A percentile compares a stretch with the other conserved stretches of the same genome.
phyloP scores from a whole-genome alignment of 2,329 filamentous ascomycete species.

The Gaeumannomyces tritici region DNA sequence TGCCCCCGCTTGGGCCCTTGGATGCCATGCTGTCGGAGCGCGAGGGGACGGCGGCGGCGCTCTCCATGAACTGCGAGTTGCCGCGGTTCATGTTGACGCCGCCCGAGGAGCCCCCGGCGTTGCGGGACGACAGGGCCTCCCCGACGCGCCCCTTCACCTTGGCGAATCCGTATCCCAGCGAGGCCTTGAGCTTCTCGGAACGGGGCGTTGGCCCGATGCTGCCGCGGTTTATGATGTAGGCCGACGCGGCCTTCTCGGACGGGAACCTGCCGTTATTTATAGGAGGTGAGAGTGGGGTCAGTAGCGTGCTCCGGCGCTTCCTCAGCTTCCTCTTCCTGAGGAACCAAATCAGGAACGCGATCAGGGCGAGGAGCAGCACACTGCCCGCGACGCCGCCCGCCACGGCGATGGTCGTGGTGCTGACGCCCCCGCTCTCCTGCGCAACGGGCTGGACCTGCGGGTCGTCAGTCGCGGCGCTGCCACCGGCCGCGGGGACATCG shows the following conservation, averaged over 20 bases:
- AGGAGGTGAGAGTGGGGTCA: slow-evolving; percentile 34
- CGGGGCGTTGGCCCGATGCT: slow-evolving; percentile 40
- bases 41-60: slow-evolving; percentile 11
- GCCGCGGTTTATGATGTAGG: slow-evolving; percentile 32
- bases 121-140: slow-evolving; percentile 17
- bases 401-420: slow-evolving; percentile 30
- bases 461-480: slow-evolving; percentile 8
- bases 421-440: slow-evolving; percentile 12
- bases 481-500: slow-evolving; percentile 4
- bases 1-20: slow-evolving; percentile 18
- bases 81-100: slow-evolving; percentile 39
- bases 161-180: slow-evolving; percentile 25
- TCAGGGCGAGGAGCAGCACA: slow-evolving; percentile 32
- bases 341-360: slow-evolving; percentile 41
- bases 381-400: slow-evolving; percentile 43
- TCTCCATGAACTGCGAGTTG: slow-evolving; percentile 40
- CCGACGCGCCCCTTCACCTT: slow-evolving; percentile 24
- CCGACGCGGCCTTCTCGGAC: slow-evolving; percentile 2
- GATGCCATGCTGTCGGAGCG: slow-evolving; percentile 14
- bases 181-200: slow-evolving; percentile 28
- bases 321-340: slow-evolving; percentile 31
- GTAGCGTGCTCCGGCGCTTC: slow-evolving; percentile 35
- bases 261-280: slow-evolving; percentile 1
- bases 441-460: slow-evolving; percentile 9
- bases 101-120: slow-evolving; percentile 21